These are phyloP conservation scores for Panaeolus papilionaceus DNA, from an alignment of 768 basidiomycete species.

Conservation along the genomic window DNA sequence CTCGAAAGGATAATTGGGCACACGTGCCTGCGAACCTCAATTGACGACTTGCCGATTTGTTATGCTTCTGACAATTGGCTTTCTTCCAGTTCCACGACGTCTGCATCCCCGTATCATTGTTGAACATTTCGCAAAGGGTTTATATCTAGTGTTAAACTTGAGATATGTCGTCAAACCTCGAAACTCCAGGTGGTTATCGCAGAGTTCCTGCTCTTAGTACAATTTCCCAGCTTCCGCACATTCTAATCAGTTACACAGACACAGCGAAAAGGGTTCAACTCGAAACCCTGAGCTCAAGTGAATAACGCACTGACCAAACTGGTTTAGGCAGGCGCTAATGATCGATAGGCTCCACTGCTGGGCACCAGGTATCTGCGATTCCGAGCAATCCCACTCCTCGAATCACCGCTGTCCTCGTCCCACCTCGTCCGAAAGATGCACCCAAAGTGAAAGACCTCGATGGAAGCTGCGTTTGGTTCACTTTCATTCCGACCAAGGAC, in stretches of 20 bases:
- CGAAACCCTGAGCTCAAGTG: slow-evolving; percentile 1
- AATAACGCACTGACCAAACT: slow-evolving; percentile 8
- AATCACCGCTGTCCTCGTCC: slow-evolving; percentile 1
- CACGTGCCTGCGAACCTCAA: too few species aligned
- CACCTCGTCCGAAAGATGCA: neutral
- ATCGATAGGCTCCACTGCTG: slow-evolving; percentile 5
- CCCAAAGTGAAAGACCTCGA: neutral
- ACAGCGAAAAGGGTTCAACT: neutral
- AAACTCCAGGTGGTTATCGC: neutral
- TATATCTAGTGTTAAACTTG: too few species aligned
- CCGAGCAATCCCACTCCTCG: neutral
- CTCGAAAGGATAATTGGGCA: too few species aligned
- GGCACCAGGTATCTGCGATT: neutral
- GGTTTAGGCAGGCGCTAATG: slow-evolving; percentile 1
- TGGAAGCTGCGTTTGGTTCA: slow-evolving; percentile 4
- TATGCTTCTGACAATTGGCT: too few species aligned
- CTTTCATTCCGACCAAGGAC: slow-evolving; percentile 2
- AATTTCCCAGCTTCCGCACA: neutral
- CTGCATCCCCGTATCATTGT: too few species aligned
- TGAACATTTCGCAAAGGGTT: too few species aligned
- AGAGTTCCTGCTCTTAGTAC: neutral
- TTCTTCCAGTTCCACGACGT: too few species aligned
- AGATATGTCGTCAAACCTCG: neutral
- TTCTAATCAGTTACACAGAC: neutral
- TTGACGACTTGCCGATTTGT: too few species aligned